Base-by-base conservation (phyloP, 805 yeast genomes). In the Pichia gijzeniarum region DNA sequence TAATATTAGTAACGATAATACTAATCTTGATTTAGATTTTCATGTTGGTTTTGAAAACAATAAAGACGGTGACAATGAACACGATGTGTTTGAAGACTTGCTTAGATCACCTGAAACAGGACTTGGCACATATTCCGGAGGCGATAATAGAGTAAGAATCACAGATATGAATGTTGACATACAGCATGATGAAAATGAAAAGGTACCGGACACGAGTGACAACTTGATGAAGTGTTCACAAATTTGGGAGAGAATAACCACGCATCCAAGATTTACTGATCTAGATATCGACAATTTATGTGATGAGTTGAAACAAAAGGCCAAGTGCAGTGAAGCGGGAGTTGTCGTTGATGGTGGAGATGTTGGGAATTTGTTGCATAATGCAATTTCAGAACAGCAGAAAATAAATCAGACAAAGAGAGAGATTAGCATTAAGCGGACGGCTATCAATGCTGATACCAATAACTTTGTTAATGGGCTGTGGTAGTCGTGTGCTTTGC, bases 211-310 rank as follows among this genome's bases (percentile, higher is more conserved):
- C 4, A 83, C 78, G 8, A 83, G 80, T 47, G 66, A 64, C 16
- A 71, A 75, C 13, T 61, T 79, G 54, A 66, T 85, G 65, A 79
- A 79, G 58, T 93, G 99, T 64, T 78, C 95, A 0, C 96, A 89
- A 54, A 83, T 91, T 14, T 93, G 99, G 99, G 98, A 91, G 64
- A 76, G 98, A 59, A 84, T 93, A 33, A 85, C 96, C 2, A 66
- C 93, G 19, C 98, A 93, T 71, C 98, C 99, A 30, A 79, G 84
- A 60, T 93, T 90, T 64, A 80, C 93, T 5, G 96, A 90, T 48
- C 72, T 93, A 43, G 99, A 93, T 63, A 90, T 93, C 53, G 97
- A 91, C 60, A 95, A 96, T 2, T 74, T 93, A 61, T 93, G 99
- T 73, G 61, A 69, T 37, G 99, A 93, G 67, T 73, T 93, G 60